Base-by-base conservation (phyloP, 768 basidiomycete genomes). In the Mycena filopes region DNA sequence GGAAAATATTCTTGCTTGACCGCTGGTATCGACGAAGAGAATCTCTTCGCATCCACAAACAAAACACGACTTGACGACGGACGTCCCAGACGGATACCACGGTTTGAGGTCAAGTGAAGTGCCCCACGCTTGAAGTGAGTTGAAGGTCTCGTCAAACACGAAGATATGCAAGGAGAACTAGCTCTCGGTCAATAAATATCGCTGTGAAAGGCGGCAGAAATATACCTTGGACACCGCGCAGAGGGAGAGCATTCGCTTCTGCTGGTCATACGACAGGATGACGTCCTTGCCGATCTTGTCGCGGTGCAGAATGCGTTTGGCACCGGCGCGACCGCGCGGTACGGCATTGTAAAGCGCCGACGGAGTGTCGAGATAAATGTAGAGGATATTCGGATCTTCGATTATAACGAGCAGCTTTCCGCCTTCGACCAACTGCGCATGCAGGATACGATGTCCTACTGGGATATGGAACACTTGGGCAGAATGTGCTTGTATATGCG, bases 31-130 rank as follows among this genome's bases (percentile, higher is more conserved):
- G 5, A 87, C 74, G 0, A 89, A 70, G 0, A 85, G 67, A 3
- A 89, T 50, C 58, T 89, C 88, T 65, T 89, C 87, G 33, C 70
- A 80, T 7, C 85, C 84, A 48, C 74, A 74, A 2, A 86, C 77
- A 60, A 88, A 87, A 43, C 80, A 78, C 1, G 81, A 76, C 18
- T 76, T 75, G 2, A 50, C 61, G 16, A 88, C 77, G 6, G 58
- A 58, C 11, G 58, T 63, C 8, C 63, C 69, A 0, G 70, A 59
- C 10, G 69, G 55, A 65, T 85, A 87, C 86, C 86, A 88, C 0
- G 67, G 53, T 4, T 62, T 62, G 11, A 89, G 76, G 45, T 82
- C 77, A 8, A 84, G 72, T 0, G 80, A 54, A 11, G 72, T 79
- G 1, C 85, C 86, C 48, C 73, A 75, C 1, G 76, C 80, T 54